Conservation (phyloP, 805 yeast genomes). For the Candida vartiovaarae region DNA sequence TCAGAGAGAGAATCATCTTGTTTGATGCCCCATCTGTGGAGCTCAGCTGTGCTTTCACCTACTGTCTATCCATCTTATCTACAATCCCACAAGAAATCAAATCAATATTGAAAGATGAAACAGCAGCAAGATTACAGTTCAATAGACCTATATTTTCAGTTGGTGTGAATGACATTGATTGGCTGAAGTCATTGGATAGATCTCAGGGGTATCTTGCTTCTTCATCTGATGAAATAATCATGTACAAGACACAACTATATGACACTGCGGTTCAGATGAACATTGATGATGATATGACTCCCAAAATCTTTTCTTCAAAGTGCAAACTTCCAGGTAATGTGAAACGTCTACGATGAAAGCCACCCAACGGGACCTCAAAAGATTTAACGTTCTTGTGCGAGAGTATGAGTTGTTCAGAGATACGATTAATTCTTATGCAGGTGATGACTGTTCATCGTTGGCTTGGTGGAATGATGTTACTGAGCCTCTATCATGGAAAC, state of each 20-base stretch:
- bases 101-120: slow-evolving; percentile 25
- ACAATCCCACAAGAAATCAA: slow-evolving; percentile 52
- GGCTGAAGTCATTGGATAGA: slow-evolving; percentile 20
- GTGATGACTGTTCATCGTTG: slow-evolving; percentile 12
- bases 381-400: slow-evolving; percentile 25
- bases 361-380: slow-evolving; percentile 32
- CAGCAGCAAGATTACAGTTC: slow-evolving; percentile 20
- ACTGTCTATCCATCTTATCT: slow-evolving; percentile 53
- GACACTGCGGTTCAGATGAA: slow-evolving; percentile 34
- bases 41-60: slow-evolving; percentile 42
- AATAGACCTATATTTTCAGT: slow-evolving; percentile 54
- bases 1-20: slow-evolving; percentile 50
- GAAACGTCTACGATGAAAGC: slow-evolving; percentile 17
- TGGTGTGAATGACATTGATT: slow-evolving; percentile 50
- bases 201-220: slow-evolving; percentile 43
- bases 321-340: slow-evolving; percentile 8
- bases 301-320: slow-evolving; percentile 8
- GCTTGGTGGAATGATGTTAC: slow-evolving; percentile 40
- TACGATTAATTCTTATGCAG: not conserved
- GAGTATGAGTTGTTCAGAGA: slow-evolving; percentile 13
- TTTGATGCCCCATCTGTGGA: slow-evolving; percentile 32
- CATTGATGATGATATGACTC: not conserved
- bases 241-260: slow-evolving; percentile 44
- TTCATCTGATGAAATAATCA: slow-evolving; percentile 60
- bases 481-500: slow-evolving; percentile 48